Evolutionary conservation across 2,329 filamentous ascomycete species (phyloP), one percentile per base, ranked within the genome.

Genomic region (Fusarium lateritium): DNA sequence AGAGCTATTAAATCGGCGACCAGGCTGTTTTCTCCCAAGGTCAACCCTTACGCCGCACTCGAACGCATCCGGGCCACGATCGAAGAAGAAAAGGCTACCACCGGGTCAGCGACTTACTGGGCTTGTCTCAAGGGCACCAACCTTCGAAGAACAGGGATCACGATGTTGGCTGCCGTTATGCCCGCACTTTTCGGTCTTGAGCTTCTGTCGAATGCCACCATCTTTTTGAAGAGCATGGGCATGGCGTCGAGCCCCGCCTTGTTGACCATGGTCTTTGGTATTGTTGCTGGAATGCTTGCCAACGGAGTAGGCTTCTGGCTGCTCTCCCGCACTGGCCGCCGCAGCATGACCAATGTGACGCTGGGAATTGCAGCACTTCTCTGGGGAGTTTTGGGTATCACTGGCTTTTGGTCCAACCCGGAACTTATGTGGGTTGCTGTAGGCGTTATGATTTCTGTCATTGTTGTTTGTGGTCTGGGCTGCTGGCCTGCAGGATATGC

Each of bases 231-330:
- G n/a, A 73, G 73, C 0, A 65, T 79, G 15, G 78, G 78, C 0
- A 74, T 80, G 69, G 56, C 56, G 2, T 71, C 76, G 2, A 65
- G 62, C 4, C 45, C 69, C 2, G 79, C 77, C 10, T 73, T 86
- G 6, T 72, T 86, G n/a, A 78, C 86, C 42, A 75, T 85, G 11
- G 81, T 85, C 21, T 62, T 82, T 0, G 84, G 84, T 1, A 80
- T 86, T 42, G 77, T 81, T 0, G 73, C 83, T 3, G 84, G 83
- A 4, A 72, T 86, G 10, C 22, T 83, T 1, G 80, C 80, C 6
- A 86, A 86, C 36, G 76, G 77, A 0, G 61, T 79, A 2, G 79
- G 81, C 0, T 77, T 86, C 26, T 85, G 81, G 81, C 72, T 83
- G 1, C 72, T 85, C 40, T 79, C 80, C 1, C 74, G 76, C 5